A percentile compares a stretch with the other conserved stretches of the same genome.
Conservation (phyloP, 768 basidiomycete species). For the Suillus clintonianus region DNA sequence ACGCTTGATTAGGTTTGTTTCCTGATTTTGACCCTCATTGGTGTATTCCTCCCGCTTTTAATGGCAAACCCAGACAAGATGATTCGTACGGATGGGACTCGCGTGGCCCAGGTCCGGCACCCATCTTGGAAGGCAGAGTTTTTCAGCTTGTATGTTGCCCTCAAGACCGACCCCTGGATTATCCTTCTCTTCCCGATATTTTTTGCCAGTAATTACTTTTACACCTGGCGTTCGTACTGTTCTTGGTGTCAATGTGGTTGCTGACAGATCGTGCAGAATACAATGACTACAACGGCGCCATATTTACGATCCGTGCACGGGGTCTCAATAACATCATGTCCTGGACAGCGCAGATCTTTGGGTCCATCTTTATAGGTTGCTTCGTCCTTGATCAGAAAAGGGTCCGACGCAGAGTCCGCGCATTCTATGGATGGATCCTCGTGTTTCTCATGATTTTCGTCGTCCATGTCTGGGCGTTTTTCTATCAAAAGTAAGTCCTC, state of each 20-base stretch:
- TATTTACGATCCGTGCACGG: slow-evolving; percentile 80
- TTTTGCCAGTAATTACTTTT: slow-evolving; percentile 82
- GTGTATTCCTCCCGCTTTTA: slow-evolving; percentile 58
- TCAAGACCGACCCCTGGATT: slow-evolving; percentile 73
- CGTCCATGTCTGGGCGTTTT: slow-evolving; percentile 77
- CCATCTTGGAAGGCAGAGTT: slow-evolving; percentile 80
- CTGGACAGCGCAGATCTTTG: slow-evolving; percentile 78
- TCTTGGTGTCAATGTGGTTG: neutral
- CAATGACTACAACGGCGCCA: slow-evolving; percentile 74
- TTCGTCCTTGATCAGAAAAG: slow-evolving; percentile 58
- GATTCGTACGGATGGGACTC: slow-evolving; percentile 69
- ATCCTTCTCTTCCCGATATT: slow-evolving; percentile 84
- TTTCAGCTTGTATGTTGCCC: slow-evolving; percentile 62
- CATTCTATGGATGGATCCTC: slow-evolving; percentile 67
- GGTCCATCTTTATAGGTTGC: slow-evolving; percentile 71
- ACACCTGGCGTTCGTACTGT: slow-evolving; percentile 69
- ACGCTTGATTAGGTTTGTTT: slow-evolving; percentile 57
- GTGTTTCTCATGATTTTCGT: slow-evolving; percentile 66
- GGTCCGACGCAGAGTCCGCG: slow-evolving; percentile 65
- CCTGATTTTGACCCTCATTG: slow-evolving; percentile 65
- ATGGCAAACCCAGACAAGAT: slow-evolving; percentile 72
- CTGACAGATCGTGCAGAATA: slow-evolving; percentile 54
- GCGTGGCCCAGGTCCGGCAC: slow-evolving; percentile 57
- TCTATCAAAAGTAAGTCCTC: slow-evolving; percentile 64
- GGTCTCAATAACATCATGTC: slow-evolving; percentile 79